phyloP scores from a whole-genome alignment of 495 filamentous ascomycete genomes.

The Tuber brumale region DNA sequence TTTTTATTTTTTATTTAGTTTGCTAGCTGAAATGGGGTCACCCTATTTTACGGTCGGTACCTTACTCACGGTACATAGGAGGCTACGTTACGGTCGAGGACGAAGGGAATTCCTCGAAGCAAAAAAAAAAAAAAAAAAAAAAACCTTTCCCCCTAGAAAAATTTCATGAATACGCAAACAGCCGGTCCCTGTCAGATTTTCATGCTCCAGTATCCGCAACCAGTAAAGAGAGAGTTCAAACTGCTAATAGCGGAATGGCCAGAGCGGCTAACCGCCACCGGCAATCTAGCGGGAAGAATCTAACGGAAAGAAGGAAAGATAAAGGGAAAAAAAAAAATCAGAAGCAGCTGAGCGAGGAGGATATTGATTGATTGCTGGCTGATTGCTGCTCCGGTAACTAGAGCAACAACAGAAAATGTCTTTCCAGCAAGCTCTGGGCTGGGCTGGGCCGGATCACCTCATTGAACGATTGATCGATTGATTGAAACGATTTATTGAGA shows the following conservation, averaged over 20 bases:
- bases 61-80: conserved; percentile 11
- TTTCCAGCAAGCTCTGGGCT: background rate
- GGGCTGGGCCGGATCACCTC: background rate
- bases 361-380: background rate
- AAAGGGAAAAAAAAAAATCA: background rate
- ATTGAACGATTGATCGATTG: background rate
- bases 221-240: conserved; percentile 20
- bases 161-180: conserved; percentile 23
- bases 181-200: conserved; percentile 29
- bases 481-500: background rate
- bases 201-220: conserved; percentile 19
- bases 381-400: conserved; percentile 8
- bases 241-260: conserved; percentile 28
- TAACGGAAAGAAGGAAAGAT: conserved; percentile 4
- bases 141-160: background rate
- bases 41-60: background rate
- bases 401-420: background rate
- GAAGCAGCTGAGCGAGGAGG: background rate
- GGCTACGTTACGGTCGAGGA: background rate
- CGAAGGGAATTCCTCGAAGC: background rate
- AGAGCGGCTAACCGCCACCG: conserved; percentile 19
- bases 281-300: conserved; percentile 22
- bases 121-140: background rate
- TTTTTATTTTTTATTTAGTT: conserved; percentile 4
- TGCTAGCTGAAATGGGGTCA: conserved; percentile 3